Evolutionary conservation across 2,329 filamentous ascomycete genomes (phyloP).

Genomic region (Fusarium temperatum): DNA sequence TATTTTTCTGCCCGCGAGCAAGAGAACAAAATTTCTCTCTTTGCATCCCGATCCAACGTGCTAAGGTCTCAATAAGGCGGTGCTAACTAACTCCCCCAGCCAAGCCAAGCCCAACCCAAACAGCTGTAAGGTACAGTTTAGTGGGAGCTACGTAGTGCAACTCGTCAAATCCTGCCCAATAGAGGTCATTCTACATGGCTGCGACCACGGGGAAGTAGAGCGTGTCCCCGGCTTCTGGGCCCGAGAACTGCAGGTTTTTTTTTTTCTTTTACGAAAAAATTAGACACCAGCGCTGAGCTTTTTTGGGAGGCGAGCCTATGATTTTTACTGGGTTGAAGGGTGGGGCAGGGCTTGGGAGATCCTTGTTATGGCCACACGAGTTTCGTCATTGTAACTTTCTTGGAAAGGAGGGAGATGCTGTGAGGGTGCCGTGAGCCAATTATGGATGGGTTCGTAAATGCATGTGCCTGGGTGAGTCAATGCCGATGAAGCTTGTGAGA

Average conservation of each 20-base stretch:
- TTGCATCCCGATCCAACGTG: conserved; percentile 26
- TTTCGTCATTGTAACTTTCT: conserved; percentile 37
- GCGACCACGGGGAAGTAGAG: not conserved
- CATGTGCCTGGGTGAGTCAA: not conserved
- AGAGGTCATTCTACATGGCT: conserved; percentile 11
- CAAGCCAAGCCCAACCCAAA: not conserved
- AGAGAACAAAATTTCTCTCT: conserved; percentile 17
- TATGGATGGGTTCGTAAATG: not conserved
- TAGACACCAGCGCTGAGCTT: conserved; percentile 29
- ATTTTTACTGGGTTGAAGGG: conserved; percentile 14
- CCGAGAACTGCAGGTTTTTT: conserved; percentile 14
- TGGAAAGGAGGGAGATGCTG: not conserved
- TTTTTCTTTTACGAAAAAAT: not conserved
- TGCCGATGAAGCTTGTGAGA: not conserved
- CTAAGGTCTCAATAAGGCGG: conserved; percentile 34
- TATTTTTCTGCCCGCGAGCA: conserved; percentile 6
- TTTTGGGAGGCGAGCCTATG: not conserved
- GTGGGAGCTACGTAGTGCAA: conserved; percentile 3
- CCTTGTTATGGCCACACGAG: conserved; percentile 34
- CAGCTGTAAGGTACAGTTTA: not conserved
- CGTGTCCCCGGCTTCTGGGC: conserved; percentile 5
- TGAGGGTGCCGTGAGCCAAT: not conserved
- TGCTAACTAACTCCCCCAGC: conserved; percentile 8
- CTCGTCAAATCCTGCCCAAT: not conserved
- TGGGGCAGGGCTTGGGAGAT: conserved; percentile 34